Percentiles rank a stretch among this genome's conserved stretches.
phyloP scores from a whole-genome alignment of 2,329 filamentous ascomycete genomes.

The Phialemonium atrogriseum region DNA sequence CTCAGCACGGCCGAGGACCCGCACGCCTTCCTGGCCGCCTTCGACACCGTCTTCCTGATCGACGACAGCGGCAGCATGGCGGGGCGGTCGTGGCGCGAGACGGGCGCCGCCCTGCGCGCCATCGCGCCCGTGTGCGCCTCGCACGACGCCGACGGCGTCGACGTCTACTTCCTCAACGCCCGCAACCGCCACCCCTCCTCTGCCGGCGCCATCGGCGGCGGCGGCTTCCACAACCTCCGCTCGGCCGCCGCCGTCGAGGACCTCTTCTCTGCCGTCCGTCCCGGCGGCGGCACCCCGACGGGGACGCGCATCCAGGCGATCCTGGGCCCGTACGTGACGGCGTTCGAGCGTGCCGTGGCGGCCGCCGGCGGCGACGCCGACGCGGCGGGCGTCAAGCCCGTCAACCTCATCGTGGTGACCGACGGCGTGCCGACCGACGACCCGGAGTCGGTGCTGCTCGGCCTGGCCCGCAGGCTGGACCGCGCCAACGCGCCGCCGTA shows the following conservation, averaged over 20 bases:
- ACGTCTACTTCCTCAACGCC: conserved; percentile 85
- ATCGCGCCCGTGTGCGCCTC: conserved; percentile 77
- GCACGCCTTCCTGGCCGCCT: conserved; percentile 67
- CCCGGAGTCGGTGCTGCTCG: conserved; percentile 60
- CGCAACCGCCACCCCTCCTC: conserved; percentile 25
- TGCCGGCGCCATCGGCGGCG: conserved; percentile 26
- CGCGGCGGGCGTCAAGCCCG: conserved; percentile 51
- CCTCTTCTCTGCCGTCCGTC: conserved; percentile 63
- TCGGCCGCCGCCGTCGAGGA: conserved; percentile 47
- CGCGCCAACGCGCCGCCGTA: conserved; percentile 59
- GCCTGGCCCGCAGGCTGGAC: conserved; percentile 63
- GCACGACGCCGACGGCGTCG: conserved; percentile 77
- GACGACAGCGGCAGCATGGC: conserved; percentile 89
- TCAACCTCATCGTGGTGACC: conserved; percentile 91
- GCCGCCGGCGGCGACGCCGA: conserved; percentile 24
- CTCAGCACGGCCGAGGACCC: conserved; percentile 48
- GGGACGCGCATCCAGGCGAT: conserved; percentile 45
- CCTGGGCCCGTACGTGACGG: conserved; percentile 60
- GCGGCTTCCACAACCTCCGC: conserved; percentile 58
- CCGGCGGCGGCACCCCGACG: conserved; percentile 63
- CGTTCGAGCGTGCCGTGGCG: conserved; percentile 33
- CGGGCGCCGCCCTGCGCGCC: conserved; percentile 56
- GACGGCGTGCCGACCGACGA: conserved; percentile 80
- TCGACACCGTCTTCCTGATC: conserved; percentile 85
- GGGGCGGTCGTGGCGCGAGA: conserved; percentile 69